phyloP scores from a whole-genome alignment of 805 yeast genomes.

The Kuraishia cidri region DNA sequence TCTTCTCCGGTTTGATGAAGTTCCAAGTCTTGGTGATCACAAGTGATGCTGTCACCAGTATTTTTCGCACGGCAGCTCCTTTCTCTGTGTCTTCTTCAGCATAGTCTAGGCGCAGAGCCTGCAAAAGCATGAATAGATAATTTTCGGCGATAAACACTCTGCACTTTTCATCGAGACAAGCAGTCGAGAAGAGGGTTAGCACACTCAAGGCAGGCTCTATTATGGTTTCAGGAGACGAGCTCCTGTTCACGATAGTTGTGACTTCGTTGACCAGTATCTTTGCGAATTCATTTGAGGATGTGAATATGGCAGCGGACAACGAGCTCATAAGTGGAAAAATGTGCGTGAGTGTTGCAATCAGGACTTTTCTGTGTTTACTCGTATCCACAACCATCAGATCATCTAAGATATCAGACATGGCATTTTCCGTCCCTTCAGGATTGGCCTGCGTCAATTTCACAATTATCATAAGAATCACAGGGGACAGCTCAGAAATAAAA shows the following conservation, averaged over 20 bases:
- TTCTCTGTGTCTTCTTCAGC: neutral
- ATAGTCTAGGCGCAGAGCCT: conserved; percentile 16
- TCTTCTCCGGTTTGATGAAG: conserved; percentile 24
- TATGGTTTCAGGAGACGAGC: neutral
- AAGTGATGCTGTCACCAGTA: conserved; percentile 31
- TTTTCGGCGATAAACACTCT: conserved; percentile 36
- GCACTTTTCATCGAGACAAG: conserved; percentile 42
- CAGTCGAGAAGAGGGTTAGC: conserved; percentile 27
- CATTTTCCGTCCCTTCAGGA: neutral
- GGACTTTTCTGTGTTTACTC: neutral
- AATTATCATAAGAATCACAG: neutral
- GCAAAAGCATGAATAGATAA: conserved; percentile 30
- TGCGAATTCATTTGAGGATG: neutral
- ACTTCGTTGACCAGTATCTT: neutral
- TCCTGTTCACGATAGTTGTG: neutral
- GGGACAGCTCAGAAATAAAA: neutral
- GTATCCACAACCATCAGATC: neutral
- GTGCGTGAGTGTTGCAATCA: neutral
- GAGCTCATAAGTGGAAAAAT: neutral
- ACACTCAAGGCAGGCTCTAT: conserved; percentile 7
- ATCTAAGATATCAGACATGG: neutral
- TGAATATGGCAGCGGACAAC: neutral
- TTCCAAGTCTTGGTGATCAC: conserved; percentile 53
- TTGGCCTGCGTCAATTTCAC: neutral
- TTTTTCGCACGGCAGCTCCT: conserved; percentile 5